Percentiles rank a stretch among this genome's conserved stretches.
Conservation (phyloP, 768 basidiomycete genomes). For the Pleurotus tuber-regium region DNA sequence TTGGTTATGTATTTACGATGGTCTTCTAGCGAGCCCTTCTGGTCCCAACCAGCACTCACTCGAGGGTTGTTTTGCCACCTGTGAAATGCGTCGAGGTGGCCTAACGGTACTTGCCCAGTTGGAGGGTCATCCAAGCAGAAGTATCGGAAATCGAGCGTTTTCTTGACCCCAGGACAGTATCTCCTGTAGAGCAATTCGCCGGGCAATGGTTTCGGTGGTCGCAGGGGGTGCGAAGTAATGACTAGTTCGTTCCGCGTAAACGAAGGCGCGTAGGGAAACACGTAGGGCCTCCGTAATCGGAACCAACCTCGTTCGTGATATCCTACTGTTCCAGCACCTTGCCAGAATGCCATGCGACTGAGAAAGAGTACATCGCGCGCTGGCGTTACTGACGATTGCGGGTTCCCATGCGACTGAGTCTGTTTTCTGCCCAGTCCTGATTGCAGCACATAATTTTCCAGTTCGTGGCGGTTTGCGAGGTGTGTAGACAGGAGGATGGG, state of each 20-base stretch:
- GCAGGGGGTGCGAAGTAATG: conserved; percentile 50
- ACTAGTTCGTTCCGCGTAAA: conserved; percentile 46
- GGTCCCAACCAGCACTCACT: conserved; percentile 44
- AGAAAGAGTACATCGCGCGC: conserved; percentile 32
- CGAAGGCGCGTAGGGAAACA: conserved; percentile 34
- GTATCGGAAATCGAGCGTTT: conserved; percentile 29
- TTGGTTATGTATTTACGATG: conserved; percentile 38
- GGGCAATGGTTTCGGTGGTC: conserved; percentile 42
- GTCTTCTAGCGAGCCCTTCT: conserved; percentile 39
- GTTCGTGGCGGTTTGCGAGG: conserved; percentile 27
- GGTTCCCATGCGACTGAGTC: conserved; percentile 14
- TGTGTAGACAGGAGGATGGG: conserved; percentile 31
- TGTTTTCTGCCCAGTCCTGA: conserved; percentile 32
- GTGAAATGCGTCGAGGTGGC: conserved; percentile 43
- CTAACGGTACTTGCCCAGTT: conserved; percentile 16
- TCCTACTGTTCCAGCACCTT: conserved; percentile 43
- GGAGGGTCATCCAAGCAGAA: conserved; percentile 25
- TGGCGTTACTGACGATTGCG: conserved; percentile 14
- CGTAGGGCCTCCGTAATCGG: conserved; percentile 16
- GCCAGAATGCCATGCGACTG: conserved; percentile 45
- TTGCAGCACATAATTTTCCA: conserved; percentile 34
- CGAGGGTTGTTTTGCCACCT: conserved; percentile 50
- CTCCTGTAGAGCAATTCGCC: conserved; percentile 40
- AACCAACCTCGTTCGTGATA: conserved; percentile 26
- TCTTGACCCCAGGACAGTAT: conserved; percentile 30